Conservation (phyloP, 352 stramenopile genomes). For the Pythium monospermum region DNA sequence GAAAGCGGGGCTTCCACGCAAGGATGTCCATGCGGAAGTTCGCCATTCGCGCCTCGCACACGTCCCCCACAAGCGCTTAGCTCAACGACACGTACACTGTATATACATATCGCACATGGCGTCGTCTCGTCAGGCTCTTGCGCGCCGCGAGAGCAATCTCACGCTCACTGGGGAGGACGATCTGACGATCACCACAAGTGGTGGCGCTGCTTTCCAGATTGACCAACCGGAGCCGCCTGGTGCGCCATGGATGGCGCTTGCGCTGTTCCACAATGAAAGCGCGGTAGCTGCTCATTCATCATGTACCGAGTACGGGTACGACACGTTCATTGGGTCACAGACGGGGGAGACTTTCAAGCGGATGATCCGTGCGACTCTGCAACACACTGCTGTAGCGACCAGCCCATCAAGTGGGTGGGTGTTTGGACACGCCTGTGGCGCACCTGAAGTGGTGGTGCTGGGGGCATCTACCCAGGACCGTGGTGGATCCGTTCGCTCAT, state of each 20-base stretch:
- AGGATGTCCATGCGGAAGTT: background rate
- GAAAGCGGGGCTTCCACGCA: background rate
- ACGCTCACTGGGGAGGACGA: conserved; percentile 49
- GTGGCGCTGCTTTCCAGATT: background rate
- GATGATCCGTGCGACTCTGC: too few relatives aligned
- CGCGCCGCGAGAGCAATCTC: conserved; percentile 60
- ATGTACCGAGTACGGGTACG: conserved; percentile 17
- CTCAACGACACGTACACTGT: background rate
- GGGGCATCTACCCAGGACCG: too few relatives aligned
- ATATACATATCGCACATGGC: background rate
- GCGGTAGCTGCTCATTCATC: conserved; percentile 61
- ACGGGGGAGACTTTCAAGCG: too few relatives aligned
- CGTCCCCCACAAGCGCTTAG: background rate
- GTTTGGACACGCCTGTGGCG: too few relatives aligned
- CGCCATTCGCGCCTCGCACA: too few relatives aligned
- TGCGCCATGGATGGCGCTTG: conserved; percentile 60
- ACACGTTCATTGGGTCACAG: conserved; percentile 18
- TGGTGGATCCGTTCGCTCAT: too few relatives aligned
- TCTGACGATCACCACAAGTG: conserved; percentile 23
- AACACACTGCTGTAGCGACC: too few relatives aligned
- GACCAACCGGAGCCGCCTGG: conserved; percentile 12
- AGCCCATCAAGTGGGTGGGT: too few relatives aligned
- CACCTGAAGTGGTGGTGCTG: too few relatives aligned
- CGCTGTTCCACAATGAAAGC: conserved; percentile 55
- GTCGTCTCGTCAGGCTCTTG: background rate